A percentile compares a stretch with the other conserved stretches of the same genome.
phyloP scores from a whole-genome alignment of 768 basidiomycete genomes.

The Mycena olivaceomarginata region DNA sequence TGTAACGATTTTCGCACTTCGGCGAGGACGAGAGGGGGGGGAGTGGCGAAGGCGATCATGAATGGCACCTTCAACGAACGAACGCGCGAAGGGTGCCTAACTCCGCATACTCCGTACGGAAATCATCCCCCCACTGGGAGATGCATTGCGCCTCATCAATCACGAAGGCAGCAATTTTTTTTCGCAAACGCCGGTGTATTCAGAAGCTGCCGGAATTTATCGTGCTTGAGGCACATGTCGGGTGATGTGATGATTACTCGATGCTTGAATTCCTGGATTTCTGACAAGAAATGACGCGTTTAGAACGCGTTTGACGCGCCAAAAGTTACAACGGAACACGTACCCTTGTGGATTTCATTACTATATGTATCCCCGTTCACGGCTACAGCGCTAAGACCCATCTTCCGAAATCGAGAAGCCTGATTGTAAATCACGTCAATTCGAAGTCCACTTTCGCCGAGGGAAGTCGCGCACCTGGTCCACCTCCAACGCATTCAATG shows the following conservation, averaged over 20 bases:
- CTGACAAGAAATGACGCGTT: background rate
- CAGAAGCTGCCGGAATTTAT: constrained; percentile 36
- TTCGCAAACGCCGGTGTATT: constrained; percentile 2
- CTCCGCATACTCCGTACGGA: background rate
- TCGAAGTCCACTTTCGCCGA: no score
- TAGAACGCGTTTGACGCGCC: background rate
- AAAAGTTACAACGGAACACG: background rate
- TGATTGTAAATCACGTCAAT: background rate
- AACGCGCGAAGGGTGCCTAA: background rate
- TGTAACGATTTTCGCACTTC: background rate
- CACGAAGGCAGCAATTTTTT: constrained; percentile 35
- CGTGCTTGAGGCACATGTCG: constrained; percentile 44
- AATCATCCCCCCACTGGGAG: constrained; percentile 13
- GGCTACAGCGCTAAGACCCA: constrained; percentile 37
- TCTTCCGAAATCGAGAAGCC: constrained; percentile 34
- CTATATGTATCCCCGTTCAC: constrained; percentile 45
- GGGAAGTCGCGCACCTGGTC: constrained; percentile 36
- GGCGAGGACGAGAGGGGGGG: background rate
- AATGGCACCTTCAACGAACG: background rate
- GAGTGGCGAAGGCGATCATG: background rate
- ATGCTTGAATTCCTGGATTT: constrained; percentile 36
- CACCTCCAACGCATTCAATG: constrained; percentile 43
- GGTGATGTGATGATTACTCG: constrained; percentile 46
- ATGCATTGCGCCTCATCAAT: constrained; percentile 56
- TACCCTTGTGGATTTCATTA: constrained; percentile 6